Percentiles rank a stretch among this genome's conserved stretches.
phyloP scores from a whole-genome alignment of 192 early-diverging fungal genomes.

The Backusella circina region DNA sequence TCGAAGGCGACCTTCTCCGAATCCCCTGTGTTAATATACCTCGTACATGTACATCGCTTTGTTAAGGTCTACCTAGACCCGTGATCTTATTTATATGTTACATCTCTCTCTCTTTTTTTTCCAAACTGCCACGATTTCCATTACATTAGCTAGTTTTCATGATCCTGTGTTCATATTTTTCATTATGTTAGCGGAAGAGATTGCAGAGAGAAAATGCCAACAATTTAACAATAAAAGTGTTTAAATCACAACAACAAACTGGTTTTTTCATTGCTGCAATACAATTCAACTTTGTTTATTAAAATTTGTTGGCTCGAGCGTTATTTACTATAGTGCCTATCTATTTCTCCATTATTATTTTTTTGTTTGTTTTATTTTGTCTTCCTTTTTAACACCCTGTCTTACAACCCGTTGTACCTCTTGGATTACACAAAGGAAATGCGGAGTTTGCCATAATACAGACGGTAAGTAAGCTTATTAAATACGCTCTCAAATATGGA shows the following conservation, averaged over 20 bases:
- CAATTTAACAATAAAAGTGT: not conserved
- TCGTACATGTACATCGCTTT: slow-evolving; percentile 2
- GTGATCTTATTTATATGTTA: not conserved
- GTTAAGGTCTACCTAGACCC: not conserved
- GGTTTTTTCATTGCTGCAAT: not conserved
- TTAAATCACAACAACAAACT: not conserved
- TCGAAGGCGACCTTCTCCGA: not conserved
- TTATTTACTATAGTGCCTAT: not conserved
- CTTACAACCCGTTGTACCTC: not conserved
- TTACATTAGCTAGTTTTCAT: not conserved
- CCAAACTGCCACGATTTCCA: not conserved
- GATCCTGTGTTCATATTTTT: not conserved
- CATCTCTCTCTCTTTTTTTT: not conserved
- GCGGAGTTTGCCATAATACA: not conserved
- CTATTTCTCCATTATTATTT: not conserved
- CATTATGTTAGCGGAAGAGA: not conserved
- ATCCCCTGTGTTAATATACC: not conserved
- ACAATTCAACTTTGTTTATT: not conserved
- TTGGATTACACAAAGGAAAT: not conserved
- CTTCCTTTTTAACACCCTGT: slow-evolving; percentile 2
- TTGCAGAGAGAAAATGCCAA: not conserved
- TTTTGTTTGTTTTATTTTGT: not conserved
- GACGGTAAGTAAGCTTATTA: not conserved
- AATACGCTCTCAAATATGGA: not conserved
- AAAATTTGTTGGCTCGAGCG: slow-evolving; percentile 1